Conservation (phyloP, 192 early-diverging fungal genomes). For the Entomortierella lignicola region DNA sequence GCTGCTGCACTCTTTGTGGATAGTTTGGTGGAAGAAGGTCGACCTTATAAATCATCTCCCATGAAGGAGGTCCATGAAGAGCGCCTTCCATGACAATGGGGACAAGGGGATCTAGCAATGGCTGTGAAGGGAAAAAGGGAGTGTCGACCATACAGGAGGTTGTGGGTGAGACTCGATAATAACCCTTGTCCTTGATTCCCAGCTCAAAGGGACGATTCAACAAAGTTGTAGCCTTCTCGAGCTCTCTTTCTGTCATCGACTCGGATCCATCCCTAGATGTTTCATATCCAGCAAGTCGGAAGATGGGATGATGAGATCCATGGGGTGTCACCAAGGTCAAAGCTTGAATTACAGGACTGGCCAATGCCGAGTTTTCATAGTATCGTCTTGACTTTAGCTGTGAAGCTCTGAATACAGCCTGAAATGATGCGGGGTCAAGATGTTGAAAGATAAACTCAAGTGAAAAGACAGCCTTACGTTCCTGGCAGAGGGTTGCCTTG, state of each 20-base stretch:
- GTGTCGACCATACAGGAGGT: constrained; percentile 53
- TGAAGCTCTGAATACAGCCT: constrained; percentile 49
- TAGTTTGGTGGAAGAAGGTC: constrained; percentile 51
- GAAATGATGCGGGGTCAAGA: constrained; percentile 44
- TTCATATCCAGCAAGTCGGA: constrained; percentile 40
- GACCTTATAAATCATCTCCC: constrained; percentile 54
- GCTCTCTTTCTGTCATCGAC: constrained; percentile 33
- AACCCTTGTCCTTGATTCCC: constrained; percentile 50
- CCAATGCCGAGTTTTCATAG: constrained; percentile 51
- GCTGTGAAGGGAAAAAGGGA: constrained; percentile 50
- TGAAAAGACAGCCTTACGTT: constrained; percentile 52
- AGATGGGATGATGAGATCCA: constrained; percentile 46
- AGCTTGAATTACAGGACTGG: constrained; percentile 49
- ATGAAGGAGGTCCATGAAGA: constrained; percentile 36
- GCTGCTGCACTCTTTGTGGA: constrained; percentile 47
- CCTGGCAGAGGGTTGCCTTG: constrained; percentile 53
- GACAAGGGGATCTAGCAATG: constrained; percentile 43
- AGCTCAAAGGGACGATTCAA: constrained; percentile 44
- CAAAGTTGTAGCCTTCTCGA: constrained; percentile 41
- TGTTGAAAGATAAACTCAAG: constrained; percentile 55
- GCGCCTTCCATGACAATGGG: constrained; percentile 44
- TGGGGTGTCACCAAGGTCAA: constrained; percentile 42
- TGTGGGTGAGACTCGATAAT: constrained; percentile 42
- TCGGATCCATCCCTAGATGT: constrained; percentile 12
- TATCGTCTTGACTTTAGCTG: constrained; percentile 49